phyloP scores from a whole-genome alignment of 169 alveolate genomes.

The Plasmodium fragile region DNA sequence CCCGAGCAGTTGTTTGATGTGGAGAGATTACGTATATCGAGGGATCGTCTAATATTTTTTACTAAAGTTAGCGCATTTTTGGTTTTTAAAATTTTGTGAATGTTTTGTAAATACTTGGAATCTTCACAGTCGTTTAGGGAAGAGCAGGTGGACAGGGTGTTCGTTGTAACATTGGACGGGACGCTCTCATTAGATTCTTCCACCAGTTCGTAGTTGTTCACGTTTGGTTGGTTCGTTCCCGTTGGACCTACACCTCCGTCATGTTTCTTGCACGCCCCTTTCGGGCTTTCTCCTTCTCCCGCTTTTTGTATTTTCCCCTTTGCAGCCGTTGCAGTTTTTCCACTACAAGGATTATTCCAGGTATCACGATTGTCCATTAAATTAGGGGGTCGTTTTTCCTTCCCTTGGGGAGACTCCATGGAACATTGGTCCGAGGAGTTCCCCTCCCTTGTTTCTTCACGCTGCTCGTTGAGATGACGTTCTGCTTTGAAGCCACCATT shows the following conservation, averaged over 20 bases:
- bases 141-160: slow-evolving; percentile 1
- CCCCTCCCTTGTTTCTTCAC: background rate
- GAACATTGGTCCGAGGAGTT: background rate
- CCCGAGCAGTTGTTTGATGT: background rate
- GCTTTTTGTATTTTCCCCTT: background rate
- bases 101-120: background rate
- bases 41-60: slow-evolving; percentile 29
- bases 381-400: background rate
- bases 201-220: background rate
- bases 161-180: slow-evolving; percentile 9
- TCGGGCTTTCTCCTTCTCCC: background rate
- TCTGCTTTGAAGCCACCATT: background rate
- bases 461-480: background rate
- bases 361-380: background rate
- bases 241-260: background rate
- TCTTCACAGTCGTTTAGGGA: slow-evolving; percentile 5
- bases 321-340: background rate
- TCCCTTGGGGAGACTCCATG: background rate
- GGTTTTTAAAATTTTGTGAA: slow-evolving; percentile 21
- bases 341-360: background rate
- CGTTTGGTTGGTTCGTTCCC: background rate
- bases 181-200: background rate
- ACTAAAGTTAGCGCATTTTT: slow-evolving; percentile 15
- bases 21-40: background rate
- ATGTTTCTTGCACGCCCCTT: background rate